These are phyloP conservation scores for Gossypium davidsonii DNA, from an alignment of 441 rosid species.

Conservation along the genomic window DNA sequence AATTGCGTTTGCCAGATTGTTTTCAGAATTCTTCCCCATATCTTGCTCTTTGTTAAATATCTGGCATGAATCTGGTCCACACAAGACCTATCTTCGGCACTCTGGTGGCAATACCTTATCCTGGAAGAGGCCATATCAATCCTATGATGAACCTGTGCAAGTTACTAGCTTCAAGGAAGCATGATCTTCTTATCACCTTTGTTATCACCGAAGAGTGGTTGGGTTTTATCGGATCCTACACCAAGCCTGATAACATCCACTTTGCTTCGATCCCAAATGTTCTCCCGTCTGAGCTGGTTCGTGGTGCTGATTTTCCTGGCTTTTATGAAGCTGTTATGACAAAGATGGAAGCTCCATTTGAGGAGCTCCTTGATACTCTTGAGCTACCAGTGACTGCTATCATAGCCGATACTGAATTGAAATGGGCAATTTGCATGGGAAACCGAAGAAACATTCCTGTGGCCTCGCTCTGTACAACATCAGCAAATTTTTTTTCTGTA, in stretches of 20 bases:
- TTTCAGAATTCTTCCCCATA: not conserved
- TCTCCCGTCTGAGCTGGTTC: conserved; percentile 50
- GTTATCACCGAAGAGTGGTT: conserved; percentile 70
- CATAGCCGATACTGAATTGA: conserved; percentile 36
- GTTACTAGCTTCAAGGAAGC: conserved; percentile 25
- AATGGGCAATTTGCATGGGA: conserved; percentile 39
- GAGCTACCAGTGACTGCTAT: conserved; percentile 23
- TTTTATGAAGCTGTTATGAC: conserved; percentile 41
- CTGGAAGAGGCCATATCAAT: conserved; percentile 71
- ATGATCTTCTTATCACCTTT: conserved; percentile 34
- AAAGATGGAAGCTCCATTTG: conserved; percentile 44
- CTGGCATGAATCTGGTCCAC: not conserved
- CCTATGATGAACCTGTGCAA: conserved; percentile 64
- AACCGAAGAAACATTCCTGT: conserved; percentile 43
- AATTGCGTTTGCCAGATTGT: not conserved
- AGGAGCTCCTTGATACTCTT: conserved; percentile 37
- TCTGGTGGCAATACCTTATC: conserved; percentile 60
- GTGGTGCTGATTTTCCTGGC: conserved; percentile 31
- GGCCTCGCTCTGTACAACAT: conserved; percentile 39
- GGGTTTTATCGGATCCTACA: conserved; percentile 34
- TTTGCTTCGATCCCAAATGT: conserved; percentile 45
- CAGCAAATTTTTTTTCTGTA: conserved; percentile 31
- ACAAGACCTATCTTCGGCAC: not conserved
- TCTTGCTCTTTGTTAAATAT: not conserved
- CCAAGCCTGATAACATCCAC: conserved; percentile 27